Percentiles rank a stretch among this genome's conserved stretches.
phyloP scores from a whole-genome alignment of 345 rosid genomes.

The Pugionium dolabratum region DNA sequence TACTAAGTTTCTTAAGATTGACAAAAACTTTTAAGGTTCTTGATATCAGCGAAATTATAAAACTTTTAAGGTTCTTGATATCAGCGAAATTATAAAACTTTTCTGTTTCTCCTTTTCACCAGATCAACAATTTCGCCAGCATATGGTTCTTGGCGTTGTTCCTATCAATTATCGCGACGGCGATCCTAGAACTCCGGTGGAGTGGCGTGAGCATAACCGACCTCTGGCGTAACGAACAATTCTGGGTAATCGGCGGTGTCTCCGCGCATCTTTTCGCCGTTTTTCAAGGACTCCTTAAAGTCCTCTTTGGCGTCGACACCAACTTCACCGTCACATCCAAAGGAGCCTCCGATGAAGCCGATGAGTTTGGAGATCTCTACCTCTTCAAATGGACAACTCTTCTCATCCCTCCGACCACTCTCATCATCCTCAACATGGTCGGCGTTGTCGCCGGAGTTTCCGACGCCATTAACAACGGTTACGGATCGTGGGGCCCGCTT shows the following conservation, averaged over 20 bases:
- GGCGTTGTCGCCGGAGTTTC: conserved; percentile 91
- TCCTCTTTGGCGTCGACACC: conserved; percentile 87
- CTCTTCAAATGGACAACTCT: conserved; percentile 98
- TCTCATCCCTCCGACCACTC: conserved; percentile 92
- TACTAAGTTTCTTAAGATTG: neutral
- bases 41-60: neutral
- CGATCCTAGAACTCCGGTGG: conserved; percentile 89
- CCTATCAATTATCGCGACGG: conserved; percentile 81
- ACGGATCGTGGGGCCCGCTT: conserved; percentile 52
- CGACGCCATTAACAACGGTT: conserved; percentile 82
- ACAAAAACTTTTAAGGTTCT: neutral
- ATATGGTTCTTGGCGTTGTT: conserved; percentile 91
- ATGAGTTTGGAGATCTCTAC: conserved; percentile 90
- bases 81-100: neutral
- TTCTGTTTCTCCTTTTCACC: conserved; percentile 22
- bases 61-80: neutral
- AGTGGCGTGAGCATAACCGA: conserved; percentile 85
- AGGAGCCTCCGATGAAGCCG: conserved; percentile 55
- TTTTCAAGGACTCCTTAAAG: conserved; percentile 97
- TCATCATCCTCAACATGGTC: conserved; percentile 87
- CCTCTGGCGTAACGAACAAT: conserved; percentile 96
- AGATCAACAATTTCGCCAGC: conserved; percentile 82
- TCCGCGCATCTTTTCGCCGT: conserved; percentile 96
- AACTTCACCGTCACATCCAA: conserved; percentile 95
- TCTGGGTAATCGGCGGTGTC: conserved; percentile 97